These are phyloP conservation scores for Fusarium verticillioides DNA, from an alignment of 2,329 filamentous ascomycete species.

Conservation along the genomic window DNA sequence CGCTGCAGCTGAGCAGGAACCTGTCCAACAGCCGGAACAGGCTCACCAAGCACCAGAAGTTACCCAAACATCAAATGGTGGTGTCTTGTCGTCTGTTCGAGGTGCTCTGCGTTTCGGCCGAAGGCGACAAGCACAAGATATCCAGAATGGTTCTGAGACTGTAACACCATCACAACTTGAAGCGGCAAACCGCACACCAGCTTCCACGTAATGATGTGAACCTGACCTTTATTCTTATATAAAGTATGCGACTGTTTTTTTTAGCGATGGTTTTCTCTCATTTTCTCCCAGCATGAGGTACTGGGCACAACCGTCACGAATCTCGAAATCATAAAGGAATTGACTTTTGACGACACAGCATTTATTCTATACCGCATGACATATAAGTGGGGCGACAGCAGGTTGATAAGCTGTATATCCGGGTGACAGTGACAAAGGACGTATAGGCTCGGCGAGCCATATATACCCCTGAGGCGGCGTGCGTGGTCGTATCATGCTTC, in stretches of 20 bases:
- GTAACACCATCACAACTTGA: constrained; percentile 61
- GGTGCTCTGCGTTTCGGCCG: constrained; percentile 49
- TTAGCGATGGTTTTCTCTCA: constrained; percentile 48
- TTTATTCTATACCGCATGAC: constrained; percentile 38
- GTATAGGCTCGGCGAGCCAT: constrained; percentile 35
- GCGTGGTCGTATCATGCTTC: background rate
- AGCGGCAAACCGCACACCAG: constrained; percentile 51
- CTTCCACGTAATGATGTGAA: constrained; percentile 27
- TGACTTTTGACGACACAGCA: constrained; percentile 44
- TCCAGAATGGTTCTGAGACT: constrained; percentile 24
- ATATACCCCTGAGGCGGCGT: constrained; percentile 34
- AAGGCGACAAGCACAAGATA: constrained; percentile 37
- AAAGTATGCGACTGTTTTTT: constrained; percentile 38
- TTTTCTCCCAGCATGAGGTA: constrained; percentile 31
- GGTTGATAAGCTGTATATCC: constrained; percentile 11
- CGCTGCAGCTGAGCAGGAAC: constrained; percentile 12
- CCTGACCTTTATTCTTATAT: constrained; percentile 26
- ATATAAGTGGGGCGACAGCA: constrained; percentile 29
- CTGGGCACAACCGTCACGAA: constrained; percentile 45
- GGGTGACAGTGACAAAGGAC: constrained; percentile 19
- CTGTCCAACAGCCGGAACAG: constrained; percentile 18
- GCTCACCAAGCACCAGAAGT: constrained; percentile 19
- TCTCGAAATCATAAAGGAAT: constrained; percentile 40
- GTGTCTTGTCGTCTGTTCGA: constrained; percentile 49
- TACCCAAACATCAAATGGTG: constrained; percentile 28